These are phyloP conservation scores for Coemansia erecta DNA, from an alignment of 192 early-diverging fungal species.

Conservation along the genomic window DNA sequence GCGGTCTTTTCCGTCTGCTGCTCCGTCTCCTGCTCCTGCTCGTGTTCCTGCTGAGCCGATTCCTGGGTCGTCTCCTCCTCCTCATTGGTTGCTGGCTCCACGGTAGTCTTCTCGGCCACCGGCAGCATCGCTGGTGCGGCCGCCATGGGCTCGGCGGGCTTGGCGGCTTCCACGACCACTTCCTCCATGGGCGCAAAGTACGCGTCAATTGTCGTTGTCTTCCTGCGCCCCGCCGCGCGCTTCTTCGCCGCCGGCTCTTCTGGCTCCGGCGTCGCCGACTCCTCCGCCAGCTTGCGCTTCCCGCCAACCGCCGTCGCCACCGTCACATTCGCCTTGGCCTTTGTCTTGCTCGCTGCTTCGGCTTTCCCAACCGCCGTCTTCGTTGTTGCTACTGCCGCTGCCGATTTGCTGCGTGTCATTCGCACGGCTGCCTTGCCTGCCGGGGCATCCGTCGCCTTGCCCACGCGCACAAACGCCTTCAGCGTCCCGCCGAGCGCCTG, in stretches of 20 bases:
- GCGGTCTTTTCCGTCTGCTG: neutral
- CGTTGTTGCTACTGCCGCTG: neutral
- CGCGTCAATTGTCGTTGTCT: conserved; percentile 21
- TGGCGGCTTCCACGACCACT: no score
- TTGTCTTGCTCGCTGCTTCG: neutral
- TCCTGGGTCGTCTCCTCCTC: no score
- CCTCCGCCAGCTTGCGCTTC: conserved; percentile 35
- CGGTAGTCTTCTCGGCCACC: neutral
- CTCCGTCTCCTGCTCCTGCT: neutral
- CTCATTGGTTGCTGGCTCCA: conserved; percentile 1
- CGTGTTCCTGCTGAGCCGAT: no score
- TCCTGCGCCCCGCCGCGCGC: neutral
- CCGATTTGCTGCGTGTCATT: conserved; percentile 38
- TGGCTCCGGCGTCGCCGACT: neutral
- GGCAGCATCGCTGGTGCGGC: neutral
- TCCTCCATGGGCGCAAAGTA: conserved; percentile 24
- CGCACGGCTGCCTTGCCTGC: conserved; percentile 11
- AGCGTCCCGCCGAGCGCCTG: conserved; percentile 20
- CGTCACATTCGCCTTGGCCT: neutral
- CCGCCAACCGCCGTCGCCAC: conserved; percentile 8
- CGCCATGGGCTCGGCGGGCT: neutral
- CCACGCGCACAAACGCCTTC: conserved; percentile 44
- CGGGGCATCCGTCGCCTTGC: conserved; percentile 31
- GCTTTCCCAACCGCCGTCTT: neutral
- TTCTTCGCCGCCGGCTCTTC: neutral